phyloP scores from a whole-genome alignment of 2,329 filamentous ascomycete species.

The Leptoxyphium fumago region DNA sequence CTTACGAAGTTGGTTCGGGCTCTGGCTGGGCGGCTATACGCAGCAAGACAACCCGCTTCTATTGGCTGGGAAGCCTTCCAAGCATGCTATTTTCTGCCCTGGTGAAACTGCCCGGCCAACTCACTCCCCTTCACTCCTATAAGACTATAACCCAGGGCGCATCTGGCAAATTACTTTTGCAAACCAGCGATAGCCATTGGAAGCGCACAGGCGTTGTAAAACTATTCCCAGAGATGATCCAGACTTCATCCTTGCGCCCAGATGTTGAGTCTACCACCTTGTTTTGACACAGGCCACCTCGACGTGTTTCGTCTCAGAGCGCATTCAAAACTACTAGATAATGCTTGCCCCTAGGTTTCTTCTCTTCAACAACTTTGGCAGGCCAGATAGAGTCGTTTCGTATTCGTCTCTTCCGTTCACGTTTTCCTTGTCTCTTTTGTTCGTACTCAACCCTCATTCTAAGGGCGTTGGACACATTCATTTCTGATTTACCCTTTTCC shows the following conservation, averaged over 20 bases:
- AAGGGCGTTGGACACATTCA: not conserved
- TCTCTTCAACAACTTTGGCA: not conserved
- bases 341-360: not conserved
- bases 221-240: too few species aligned
- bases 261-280: too few species aligned
- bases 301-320: too few species aligned
- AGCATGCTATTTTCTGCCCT: not conserved
- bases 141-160: not conserved
- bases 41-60: not conserved
- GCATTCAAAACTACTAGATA: too few species aligned
- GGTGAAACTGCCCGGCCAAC: not conserved
- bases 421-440: not conserved
- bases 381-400: too few species aligned
- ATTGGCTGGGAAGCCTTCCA: not conserved
- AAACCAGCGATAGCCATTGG: not conserved
- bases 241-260: too few species aligned
- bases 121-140: not conserved
- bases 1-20: too few species aligned
- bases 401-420: not conserved
- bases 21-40: not conserved
- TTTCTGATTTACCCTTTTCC: not conserved
- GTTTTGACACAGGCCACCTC: too few species aligned
- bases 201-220: not conserved
- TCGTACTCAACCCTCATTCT: not conserved
- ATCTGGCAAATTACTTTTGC: not conserved